A percentile compares a stretch with the other conserved stretches of the same genome.
phyloP scores from a whole-genome alignment of 1,284 basidiomycete species.

The Boletus semigastroideus region DNA sequence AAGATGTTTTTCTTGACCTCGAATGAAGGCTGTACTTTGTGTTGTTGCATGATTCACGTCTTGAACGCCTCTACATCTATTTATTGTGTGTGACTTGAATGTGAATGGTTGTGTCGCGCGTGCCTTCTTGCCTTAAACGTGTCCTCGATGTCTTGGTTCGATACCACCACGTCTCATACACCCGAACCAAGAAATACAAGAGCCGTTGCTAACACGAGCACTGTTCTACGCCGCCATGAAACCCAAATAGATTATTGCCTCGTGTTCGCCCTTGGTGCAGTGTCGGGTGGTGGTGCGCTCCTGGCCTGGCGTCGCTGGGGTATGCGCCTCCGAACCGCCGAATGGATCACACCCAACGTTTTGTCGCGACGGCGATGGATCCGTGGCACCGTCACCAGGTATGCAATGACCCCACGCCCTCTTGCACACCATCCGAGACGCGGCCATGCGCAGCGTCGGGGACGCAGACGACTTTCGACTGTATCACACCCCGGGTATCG shows the following conservation, averaged over 20 bases:
- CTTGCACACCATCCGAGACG: background rate
- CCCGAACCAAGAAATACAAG: background rate
- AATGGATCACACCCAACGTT: constrained; percentile 63
- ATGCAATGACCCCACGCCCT: constrained; percentile 16
- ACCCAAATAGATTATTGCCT: constrained; percentile 6
- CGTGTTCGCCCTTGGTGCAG: constrained; percentile 43
- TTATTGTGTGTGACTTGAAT: background rate
- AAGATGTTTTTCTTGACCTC: background rate
- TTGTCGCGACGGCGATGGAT: constrained; percentile 61
- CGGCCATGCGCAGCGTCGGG: constrained; percentile 61
- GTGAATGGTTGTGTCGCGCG: background rate
- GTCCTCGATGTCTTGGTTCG: background rate
- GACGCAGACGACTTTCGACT: constrained; percentile 81
- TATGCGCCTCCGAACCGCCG: constrained; percentile 56
- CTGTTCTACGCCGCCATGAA: background rate
- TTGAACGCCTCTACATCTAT: background rate
- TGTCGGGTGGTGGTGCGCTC: constrained; percentile 39
- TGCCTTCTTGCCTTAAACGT: too few relatives aligned
- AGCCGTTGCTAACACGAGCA: background rate
- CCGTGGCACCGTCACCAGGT: constrained; percentile 75
- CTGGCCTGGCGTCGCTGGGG: constrained; percentile 56
- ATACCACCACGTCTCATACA: background rate
- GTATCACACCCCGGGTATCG: constrained; percentile 80
- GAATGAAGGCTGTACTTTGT: background rate
- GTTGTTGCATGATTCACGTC: background rate